Base-by-base conservation (phyloP, 495 filamentous ascomycete genomes). In the Tricharina praecox region DNA sequence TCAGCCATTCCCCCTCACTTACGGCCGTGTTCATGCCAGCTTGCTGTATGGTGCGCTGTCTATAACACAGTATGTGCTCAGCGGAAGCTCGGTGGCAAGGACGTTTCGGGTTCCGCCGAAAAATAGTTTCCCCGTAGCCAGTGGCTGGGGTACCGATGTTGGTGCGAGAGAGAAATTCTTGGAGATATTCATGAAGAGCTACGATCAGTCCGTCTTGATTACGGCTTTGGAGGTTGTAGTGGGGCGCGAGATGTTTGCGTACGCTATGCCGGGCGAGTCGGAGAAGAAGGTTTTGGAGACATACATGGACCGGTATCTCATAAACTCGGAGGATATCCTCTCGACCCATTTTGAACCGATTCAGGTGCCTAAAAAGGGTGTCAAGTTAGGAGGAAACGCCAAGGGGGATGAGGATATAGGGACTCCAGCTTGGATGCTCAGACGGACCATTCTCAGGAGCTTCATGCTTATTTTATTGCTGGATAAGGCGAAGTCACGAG, bases 1-100 rank as follows among this genome's bases (percentile, higher is more conserved):
- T 11, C 56, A 68, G 0, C 50, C 60, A 1, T 70, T 78, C 21
- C 63, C 69, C 7, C 53, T 70, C 2, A 63, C 79, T n/a, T 65
- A 77, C 56, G 70, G 71, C 51, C 66, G 76, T 2, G 50, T 81
- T 19, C 73, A 79, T 49, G 74, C 76, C 21, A 81, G 77, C 3
- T 52, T 82, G n/a, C 56, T 71, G 8, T 80, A 68, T 50, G 78
- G 78, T 8, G 67, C 71, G n/a, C 55, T 82, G 28, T 70, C 68
- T 41, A 64, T 74, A 7, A 70, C 76, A 11, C 75, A 70, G 50
- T 66, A 75, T 25, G 48, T 68, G 0, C 52, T 76, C 5, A 48
- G 62, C 25, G 67, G 66, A 25, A 64, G 60, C 18, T 61, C 60
- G 18, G 45, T 58, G 10, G 51, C 51, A 1, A 59, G 50, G 23